phyloP scores from a whole-genome alignment of 2,329 filamentous ascomycete genomes.

The Colletotrichum destructivum region DNA sequence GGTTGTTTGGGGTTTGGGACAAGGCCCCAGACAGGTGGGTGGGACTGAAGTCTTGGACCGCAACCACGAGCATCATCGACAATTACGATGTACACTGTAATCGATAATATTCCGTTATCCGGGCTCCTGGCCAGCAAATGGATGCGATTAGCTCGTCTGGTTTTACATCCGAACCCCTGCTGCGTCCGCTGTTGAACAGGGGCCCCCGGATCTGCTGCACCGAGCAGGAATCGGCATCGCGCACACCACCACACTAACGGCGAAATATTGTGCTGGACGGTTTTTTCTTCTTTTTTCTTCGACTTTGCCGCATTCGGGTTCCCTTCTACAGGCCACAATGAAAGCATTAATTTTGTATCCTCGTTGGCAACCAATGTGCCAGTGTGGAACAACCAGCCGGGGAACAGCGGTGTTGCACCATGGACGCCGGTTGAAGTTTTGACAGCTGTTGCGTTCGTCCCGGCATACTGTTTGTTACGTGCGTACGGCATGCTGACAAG shows the following conservation, averaged over 20 bases:
- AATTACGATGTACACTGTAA: background rate
- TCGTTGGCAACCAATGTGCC: background rate
- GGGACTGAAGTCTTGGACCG: conserved; percentile 18
- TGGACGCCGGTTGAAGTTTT: background rate
- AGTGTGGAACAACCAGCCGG: background rate
- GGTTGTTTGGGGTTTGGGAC: conserved; percentile 20
- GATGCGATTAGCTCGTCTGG: conserved; percentile 40
- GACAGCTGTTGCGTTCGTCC: background rate
- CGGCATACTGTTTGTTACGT: conserved; percentile 7
- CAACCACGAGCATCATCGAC: conserved; percentile 15
- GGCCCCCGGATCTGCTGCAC: conserved; percentile 26
- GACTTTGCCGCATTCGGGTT: background rate
- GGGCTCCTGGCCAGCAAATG: conserved; percentile 27
- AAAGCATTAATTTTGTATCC: background rate
- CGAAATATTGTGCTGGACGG: conserved; percentile 9
- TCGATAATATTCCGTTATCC: conserved; percentile 36
- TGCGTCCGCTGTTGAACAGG: conserved; percentile 23
- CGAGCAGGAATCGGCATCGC: background rate
- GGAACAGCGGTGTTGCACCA: background rate
- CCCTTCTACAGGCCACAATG: background rate
- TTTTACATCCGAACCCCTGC: conserved; percentile 25
- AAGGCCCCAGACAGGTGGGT: conserved; percentile 10
- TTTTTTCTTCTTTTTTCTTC: background rate
- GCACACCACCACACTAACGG: background rate
- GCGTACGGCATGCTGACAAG: background rate